Conservation (phyloP, 306 rosid genomes). For the Vigna reflexopilosa region DNA sequence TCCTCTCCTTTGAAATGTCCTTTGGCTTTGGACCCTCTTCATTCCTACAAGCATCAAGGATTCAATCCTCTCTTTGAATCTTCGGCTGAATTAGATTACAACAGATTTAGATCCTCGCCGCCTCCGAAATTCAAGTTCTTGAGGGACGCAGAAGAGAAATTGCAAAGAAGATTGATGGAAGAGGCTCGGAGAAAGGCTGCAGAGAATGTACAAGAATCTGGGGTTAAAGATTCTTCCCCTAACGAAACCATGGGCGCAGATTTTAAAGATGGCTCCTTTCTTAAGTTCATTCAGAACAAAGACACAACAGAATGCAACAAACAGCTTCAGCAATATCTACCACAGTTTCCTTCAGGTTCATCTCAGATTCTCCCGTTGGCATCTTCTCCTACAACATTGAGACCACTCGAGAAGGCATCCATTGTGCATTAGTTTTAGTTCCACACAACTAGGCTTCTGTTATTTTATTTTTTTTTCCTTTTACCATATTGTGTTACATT, state of each 20-base stretch:
- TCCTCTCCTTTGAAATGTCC: constrained; percentile 64
- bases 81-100: constrained; percentile 59
- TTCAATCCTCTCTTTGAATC: constrained; percentile 90
- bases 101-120: constrained; percentile 74
- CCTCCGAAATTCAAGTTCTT: constrained; percentile 87
- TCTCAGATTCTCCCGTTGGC: constrained; percentile 87
- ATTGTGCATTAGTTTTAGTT: constrained; percentile 59
- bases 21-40: constrained; percentile 58
- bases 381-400: constrained; percentile 73
- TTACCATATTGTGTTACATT: constrained; percentile 25
- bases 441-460: constrained; percentile 43
- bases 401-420: constrained; percentile 51
- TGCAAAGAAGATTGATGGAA: constrained; percentile 67
- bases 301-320: constrained; percentile 49
- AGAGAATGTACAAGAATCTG: constrained; percentile 44
- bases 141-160: constrained; percentile 91
- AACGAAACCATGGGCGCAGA: constrained; percentile 37
- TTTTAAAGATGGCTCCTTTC: constrained; percentile 51
- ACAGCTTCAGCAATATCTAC: constrained; percentile 45
- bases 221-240: constrained; percentile 35
- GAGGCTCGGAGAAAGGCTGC: constrained; percentile 61
- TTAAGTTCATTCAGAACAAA: constrained; percentile 52
- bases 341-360: constrained; percentile 67
- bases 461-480: constrained; percentile 36
- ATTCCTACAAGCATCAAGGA: constrained; percentile 65